Base-by-base conservation (phyloP, 106 monocot genomes). In the Gastrodia elata region DNA sequence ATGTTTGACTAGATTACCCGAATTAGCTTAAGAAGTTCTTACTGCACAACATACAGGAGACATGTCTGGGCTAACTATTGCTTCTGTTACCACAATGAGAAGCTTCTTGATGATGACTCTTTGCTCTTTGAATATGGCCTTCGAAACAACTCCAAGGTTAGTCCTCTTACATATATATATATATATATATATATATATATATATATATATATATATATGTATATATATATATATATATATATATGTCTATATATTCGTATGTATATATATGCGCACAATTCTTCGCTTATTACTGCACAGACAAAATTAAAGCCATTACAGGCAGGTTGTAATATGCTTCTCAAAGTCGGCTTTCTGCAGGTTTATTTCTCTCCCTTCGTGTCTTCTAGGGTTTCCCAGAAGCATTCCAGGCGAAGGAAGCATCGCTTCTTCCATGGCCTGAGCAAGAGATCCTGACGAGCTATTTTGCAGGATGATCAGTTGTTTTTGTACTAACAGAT, bases 11-110 rank as follows among this genome's bases (percentile, higher is more conserved):
- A 36, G 38, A 67, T 4, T 4, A 67, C n/a, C 22, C 20, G 1
- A 32, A 28, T 61, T 26, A 28, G 5, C 30, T 61, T 13, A 32
- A 0, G 1, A n/a, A n/a, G n/a, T n/a, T 36, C 0, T 67, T 67
- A 36, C 15, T 69, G 10, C 8, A 40, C 38, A 6, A 40, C 8
- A 9, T 85, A 64, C 79, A 96, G 92, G 96, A 96, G 84, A 77
- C 96, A 96, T 74, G 84, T 96, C 38, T 96, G 96, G 96, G 82
- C 80, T 36, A 96, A 92, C 55, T 84, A 88, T 83, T 92, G 92
- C 65, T 68, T 96, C 20, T 38, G 70, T 67, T 71, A 84, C 32
- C 77, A 88, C 57, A 90, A 73, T 65, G 84, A 83, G 37, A 96
- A 92, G 82, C 92, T 92, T 22, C 74, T 88, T 26, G 84, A 96